A percentile compares a stretch with the other conserved stretches of the same genome.
These are phyloP conservation scores for Chlamydomonas schloesseri DNA, from an alignment of 139 green algal species.

Conservation along the genomic window DNA sequence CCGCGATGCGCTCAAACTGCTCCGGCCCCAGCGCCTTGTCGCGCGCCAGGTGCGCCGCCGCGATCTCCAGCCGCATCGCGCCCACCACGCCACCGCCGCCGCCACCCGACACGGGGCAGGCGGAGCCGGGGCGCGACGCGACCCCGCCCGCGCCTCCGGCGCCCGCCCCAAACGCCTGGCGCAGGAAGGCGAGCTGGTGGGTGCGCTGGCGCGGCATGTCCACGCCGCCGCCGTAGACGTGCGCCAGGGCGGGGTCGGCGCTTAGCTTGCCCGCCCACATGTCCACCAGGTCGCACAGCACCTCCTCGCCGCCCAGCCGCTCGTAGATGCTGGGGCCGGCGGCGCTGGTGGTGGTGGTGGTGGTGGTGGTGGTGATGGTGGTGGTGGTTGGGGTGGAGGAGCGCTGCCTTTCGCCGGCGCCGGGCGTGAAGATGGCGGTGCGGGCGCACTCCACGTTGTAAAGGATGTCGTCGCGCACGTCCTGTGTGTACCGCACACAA, in stretches of 20 bases:
- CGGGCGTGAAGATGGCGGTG: not conserved
- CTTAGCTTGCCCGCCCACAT: not conserved
- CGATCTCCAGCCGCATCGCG: not conserved
- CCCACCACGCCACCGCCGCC: not conserved
- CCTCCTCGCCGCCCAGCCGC: constrained; percentile 7
- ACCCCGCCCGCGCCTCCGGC: not conserved
- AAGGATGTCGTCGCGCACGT: not conserved
- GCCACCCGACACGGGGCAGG: no score
- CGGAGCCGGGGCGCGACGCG: constrained; percentile 3
- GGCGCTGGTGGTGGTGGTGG: not conserved
- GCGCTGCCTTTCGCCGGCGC: no score
- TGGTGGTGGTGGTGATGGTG: not conserved
- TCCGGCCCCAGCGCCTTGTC: not conserved
- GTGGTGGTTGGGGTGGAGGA: not conserved
- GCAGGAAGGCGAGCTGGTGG: constrained; percentile 30
- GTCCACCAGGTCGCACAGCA: not conserved
- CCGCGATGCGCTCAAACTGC: not conserved
- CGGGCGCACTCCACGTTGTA: not conserved
- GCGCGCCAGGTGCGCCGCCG: constrained; percentile 27
- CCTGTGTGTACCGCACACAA: not conserved
- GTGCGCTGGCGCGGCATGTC: not conserved
- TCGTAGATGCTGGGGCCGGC: not conserved
- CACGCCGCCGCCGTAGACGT: not conserved
- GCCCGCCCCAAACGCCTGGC: not conserved
- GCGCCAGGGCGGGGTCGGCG: not conserved